These are phyloP conservation scores for Lumnitzera racemosa DNA, from an alignment of 345 rosid species.

Conservation along the genomic window DNA sequence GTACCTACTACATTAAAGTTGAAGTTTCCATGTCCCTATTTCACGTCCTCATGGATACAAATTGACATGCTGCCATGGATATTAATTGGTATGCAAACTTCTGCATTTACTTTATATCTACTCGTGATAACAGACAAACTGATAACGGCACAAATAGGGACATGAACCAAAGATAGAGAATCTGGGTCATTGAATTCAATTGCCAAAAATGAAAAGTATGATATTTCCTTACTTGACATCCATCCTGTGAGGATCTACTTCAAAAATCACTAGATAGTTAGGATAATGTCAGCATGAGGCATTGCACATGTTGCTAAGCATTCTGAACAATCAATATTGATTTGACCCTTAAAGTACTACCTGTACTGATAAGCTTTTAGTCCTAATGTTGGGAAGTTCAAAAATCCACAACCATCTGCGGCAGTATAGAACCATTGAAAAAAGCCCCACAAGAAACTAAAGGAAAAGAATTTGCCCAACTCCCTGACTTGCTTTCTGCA, in stretches of 20 bases:
- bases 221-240: too few relatives aligned
- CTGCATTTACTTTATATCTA: not conserved
- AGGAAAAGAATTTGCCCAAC: conserved; percentile 21
- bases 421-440: conserved; percentile 23
- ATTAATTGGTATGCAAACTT: not conserved
- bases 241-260: too few relatives aligned
- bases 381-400: conserved; percentile 13
- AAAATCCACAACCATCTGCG: conserved; percentile 15
- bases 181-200: not conserved
- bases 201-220: too few relatives aligned
- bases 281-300: too few relatives aligned
- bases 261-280: too few relatives aligned
- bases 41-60: too few relatives aligned
- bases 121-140: not conserved
- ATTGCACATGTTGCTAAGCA: too few relatives aligned
- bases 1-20: too few relatives aligned
- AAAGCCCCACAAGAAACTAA: conserved; percentile 21
- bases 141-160: not conserved
- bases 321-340: too few relatives aligned
- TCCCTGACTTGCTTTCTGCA: conserved; percentile 19
- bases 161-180: not conserved
- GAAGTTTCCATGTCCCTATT: too few relatives aligned
- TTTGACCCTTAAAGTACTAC: not conserved
- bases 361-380: conserved; percentile 12
- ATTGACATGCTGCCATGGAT: too few relatives aligned